These are phyloP conservation scores for Phaeophleospora eucalypticola DNA, from an alignment of 2,329 filamentous ascomycete genomes.

Conservation along the genomic window DNA sequence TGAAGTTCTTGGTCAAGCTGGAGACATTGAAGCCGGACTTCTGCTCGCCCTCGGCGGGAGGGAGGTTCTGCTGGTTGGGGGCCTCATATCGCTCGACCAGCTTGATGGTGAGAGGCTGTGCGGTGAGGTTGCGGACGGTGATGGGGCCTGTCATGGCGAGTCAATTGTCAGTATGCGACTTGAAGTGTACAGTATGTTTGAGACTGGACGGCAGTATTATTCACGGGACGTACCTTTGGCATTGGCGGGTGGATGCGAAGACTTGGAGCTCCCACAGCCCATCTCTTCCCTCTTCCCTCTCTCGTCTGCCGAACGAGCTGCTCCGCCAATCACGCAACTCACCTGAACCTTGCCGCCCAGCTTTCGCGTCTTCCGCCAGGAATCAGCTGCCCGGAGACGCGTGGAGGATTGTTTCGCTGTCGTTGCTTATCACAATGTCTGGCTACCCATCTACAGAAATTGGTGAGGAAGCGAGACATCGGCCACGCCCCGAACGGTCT, in stretches of 20 bases:
- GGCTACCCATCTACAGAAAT: too few species aligned
- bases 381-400: too few species aligned
- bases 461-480: too few species aligned
- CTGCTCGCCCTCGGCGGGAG: constrained; percentile 15
- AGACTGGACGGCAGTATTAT: too few species aligned
- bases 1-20: constrained; percentile 17
- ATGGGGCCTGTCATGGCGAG: constrained; percentile 42
- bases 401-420: too few species aligned
- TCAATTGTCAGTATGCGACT: neutral
- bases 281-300: too few species aligned
- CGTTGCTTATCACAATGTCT: too few species aligned
- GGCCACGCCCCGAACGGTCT: too few species aligned
- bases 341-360: neutral
- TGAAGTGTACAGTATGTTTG: too few species aligned
- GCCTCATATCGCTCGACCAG: constrained; percentile 68
- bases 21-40: constrained; percentile 36
- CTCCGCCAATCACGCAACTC: neutral
- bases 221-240: neutral
- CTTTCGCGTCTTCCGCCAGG: neutral
- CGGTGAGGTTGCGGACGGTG: constrained; percentile 77
- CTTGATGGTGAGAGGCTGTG: constrained; percentile 67
- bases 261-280: neutral
- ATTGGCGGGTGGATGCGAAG: neutral
- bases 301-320: too few species aligned
- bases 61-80: constrained; percentile 39